A percentile compares a stretch with the other conserved stretches of the same genome.
Evolutionary conservation across 257 asterid species (phyloP).

Genomic region (Sherardia arvensis): DNA sequence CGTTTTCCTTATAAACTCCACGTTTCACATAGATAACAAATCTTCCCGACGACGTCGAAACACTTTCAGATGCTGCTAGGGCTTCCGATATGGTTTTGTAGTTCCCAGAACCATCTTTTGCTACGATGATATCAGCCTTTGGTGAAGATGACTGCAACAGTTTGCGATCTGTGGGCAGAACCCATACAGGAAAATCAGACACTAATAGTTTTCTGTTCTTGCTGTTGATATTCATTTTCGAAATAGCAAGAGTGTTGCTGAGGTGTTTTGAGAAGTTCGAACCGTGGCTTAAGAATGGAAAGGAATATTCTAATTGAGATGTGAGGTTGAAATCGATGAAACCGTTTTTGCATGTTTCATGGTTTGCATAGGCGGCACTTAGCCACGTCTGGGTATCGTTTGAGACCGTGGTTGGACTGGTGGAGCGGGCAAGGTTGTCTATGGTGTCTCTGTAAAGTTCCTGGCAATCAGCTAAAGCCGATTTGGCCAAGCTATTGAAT

Average conservation of each 20-base stretch:
- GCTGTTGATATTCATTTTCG: background rate
- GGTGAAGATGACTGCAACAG: slow-evolving; percentile 45
- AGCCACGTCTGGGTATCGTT: slow-evolving; percentile 18
- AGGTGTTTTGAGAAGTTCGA: background rate
- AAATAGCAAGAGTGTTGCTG: background rate
- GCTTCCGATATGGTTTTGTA: slow-evolving; percentile 50
- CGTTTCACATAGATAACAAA: slow-evolving; percentile 56
- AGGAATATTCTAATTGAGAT: background rate
- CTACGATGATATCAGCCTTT: slow-evolving; percentile 41
- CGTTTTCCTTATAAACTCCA: slow-evolving; percentile 68
- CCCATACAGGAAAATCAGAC: slow-evolving; percentile 56
- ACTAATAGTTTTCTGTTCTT: slow-evolving; percentile 12
- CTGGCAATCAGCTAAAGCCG: slow-evolving; percentile 78
- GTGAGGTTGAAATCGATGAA: slow-evolving; percentile 26
- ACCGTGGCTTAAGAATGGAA: background rate
- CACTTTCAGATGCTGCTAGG: slow-evolving; percentile 36
- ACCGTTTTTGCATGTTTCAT: slow-evolving; percentile 27
- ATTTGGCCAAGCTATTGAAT: background rate
- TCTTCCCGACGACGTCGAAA: slow-evolving; percentile 32
- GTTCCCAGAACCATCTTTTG: slow-evolving; percentile 37
- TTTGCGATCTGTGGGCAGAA: slow-evolving; percentile 46
- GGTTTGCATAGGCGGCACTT: slow-evolving; percentile 6
- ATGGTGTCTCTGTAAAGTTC: slow-evolving; percentile 45
- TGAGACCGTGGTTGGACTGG: slow-evolving; percentile 15
- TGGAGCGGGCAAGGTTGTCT: slow-evolving; percentile 47